These are phyloP conservation scores for Aureobasidium sp. DNA, from an alignment of 2,329 filamentous ascomycete genomes.

Conservation along the genomic window DNA sequence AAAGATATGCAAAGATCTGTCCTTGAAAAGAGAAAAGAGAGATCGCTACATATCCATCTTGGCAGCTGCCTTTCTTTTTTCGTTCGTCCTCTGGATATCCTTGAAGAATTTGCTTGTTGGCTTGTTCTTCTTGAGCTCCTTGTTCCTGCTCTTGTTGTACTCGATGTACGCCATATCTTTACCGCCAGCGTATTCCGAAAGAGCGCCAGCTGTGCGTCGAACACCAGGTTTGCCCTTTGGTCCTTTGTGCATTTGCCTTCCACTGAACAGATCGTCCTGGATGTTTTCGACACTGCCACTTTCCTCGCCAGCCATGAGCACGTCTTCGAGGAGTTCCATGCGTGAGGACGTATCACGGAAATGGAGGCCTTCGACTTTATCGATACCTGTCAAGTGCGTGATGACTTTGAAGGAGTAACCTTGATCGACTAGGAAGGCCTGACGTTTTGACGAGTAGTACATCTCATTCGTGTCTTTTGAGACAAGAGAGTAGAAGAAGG, in stretches of 20 bases:
- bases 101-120: conserved; percentile 39
- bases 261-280: conserved; percentile 59
- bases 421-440: conserved; percentile 95
- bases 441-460: conserved; percentile 93
- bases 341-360: conserved; percentile 75
- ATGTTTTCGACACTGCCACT: conserved; percentile 64
- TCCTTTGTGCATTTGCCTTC: conserved; percentile 39
- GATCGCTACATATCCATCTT: conserved; percentile 12
- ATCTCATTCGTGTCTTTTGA: conserved; percentile 97
- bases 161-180: conserved; percentile 85
- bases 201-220: conserved; percentile 72
- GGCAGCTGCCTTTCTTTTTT: conserved; percentile 29
- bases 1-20: neutral
- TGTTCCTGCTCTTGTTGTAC: conserved; percentile 41
- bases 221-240: conserved; percentile 47
- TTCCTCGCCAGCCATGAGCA: conserved; percentile 79
- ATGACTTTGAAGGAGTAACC: conserved; percentile 99
- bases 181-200: conserved; percentile 81
- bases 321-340: conserved; percentile 78
- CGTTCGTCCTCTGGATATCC: conserved; percentile 33
- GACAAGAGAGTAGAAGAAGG: conserved; percentile 96
- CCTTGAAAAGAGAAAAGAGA: no score
- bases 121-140: conserved; percentile 35
- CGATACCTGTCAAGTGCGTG: conserved; percentile 86
- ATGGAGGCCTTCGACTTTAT: conserved; percentile 70